phyloP scores from a whole-genome alignment of 345 rosid genomes.

The Pugionium dolabratum region DNA sequence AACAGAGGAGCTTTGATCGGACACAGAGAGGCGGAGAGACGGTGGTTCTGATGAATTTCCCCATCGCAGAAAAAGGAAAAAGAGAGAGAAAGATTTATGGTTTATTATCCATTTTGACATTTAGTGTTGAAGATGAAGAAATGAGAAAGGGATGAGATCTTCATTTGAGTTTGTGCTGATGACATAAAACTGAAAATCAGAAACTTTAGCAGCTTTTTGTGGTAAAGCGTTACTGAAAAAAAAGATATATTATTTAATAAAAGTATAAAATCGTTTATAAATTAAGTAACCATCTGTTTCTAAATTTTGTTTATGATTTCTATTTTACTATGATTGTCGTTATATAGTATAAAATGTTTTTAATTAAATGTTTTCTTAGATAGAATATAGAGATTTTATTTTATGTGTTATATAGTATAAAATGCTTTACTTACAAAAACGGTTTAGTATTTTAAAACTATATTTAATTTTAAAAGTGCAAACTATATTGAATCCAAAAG shows the following conservation, averaged over 20 bases:
- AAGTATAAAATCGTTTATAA: background rate
- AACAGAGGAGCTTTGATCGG: slow-evolving; percentile 80
- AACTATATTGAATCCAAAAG: too few species aligned
- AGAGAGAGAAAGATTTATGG: background rate
- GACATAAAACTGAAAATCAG: slow-evolving; percentile 22
- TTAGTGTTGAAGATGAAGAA: slow-evolving; percentile 10
- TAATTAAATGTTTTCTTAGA: too few species aligned
- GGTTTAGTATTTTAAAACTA: too few species aligned
- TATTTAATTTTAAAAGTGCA: too few species aligned
- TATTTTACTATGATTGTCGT: background rate
- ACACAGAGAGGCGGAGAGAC: slow-evolving; percentile 48
- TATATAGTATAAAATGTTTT: too few species aligned
- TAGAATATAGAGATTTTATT: too few species aligned
- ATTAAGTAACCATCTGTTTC: background rate
- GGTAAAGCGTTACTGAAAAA: slow-evolving; percentile 29
- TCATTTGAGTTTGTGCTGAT: slow-evolving; percentile 35
- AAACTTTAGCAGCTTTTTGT: slow-evolving; percentile 37
- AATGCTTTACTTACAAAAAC: too few species aligned
- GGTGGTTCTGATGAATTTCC: slow-evolving; percentile 34
- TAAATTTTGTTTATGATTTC: background rate
- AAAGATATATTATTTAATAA: background rate
- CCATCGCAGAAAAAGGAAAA: slow-evolving; percentile 17
- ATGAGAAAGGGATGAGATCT: slow-evolving; percentile 13
- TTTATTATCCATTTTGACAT: slow-evolving; percentile 2
- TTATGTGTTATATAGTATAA: too few species aligned